Evolutionary conservation across 345 rosid species (phyloP), one percentile per base, ranked within the genome.

Genomic region (Ailanthus altissimus): DNA sequence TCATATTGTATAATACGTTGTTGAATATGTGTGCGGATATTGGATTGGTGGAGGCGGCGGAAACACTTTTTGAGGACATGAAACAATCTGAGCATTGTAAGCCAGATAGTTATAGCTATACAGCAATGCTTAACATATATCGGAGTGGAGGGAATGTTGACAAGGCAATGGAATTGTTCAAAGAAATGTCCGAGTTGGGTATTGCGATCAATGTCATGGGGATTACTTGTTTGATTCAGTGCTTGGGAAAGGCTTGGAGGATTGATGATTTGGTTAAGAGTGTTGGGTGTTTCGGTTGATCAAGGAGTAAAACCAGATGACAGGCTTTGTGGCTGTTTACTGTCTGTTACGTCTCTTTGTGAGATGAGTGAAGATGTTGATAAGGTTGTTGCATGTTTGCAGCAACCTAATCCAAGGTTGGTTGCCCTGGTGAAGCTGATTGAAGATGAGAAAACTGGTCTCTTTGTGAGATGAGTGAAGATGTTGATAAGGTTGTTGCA

Each of bases 1-100:
- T 93, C 74, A 84, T 91, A 77, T 76, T 95, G 83, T 90, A 90
- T 49, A 95, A 93, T 63, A 91, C 99, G 0, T 79, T 95, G 96
- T 84, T 95, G 84, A 91, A 85, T 70, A 91, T 95, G 97, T 93
- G 98, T 72, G 97, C 97, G 4, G 97, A 93, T 83, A 84, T 95
- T 61, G 99, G 96, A 59, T 81, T 91, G 77, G 94, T 86, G 70
- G 94, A 90, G 81, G 99, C 89, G 75, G 98, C 98, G 0, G 96
- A 93, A 89, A 86, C 74, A 78, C 69, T 93, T 72, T 95, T 95
- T 77, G 78, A 80, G 78, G 96, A 93, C 66, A 93, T 95, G 99
- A 93, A 93, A 81, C 83, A 70, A 62, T 89, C 91, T 0, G 81
- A 80, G 74, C 67, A 67, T 15, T 82, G 88, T 77, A 86, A 78